A percentile compares a stretch with the other conserved stretches of the same genome.
These are phyloP conservation scores for Apophysomyces ossiformis DNA, from an alignment of 371 early-diverging fungal genomes.

Conservation along the genomic window DNA sequence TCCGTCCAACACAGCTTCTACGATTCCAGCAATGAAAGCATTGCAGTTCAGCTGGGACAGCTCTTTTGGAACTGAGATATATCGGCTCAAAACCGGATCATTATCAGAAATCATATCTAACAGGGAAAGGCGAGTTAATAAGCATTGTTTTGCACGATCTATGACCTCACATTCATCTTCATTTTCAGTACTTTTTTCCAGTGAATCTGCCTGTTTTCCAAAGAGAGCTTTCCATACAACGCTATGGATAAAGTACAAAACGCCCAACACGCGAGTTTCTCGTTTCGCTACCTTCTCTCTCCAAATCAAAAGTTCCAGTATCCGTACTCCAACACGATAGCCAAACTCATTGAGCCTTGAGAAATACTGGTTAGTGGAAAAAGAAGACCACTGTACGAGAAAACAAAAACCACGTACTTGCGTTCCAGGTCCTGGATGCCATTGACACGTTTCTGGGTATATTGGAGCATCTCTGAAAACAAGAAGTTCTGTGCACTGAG, in stretches of 20 bases:
- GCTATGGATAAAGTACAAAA: slow-evolving; percentile 90
- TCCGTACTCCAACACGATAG: slow-evolving; percentile 89
- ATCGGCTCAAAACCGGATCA: slow-evolving; percentile 86
- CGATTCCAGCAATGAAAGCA: slow-evolving; percentile 94
- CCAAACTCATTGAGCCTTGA: slow-evolving; percentile 88
- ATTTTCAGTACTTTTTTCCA: slow-evolving; percentile 92
- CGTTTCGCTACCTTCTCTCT: slow-evolving; percentile 87
- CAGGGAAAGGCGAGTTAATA: background rate
- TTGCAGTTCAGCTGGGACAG: slow-evolving; percentile 88
- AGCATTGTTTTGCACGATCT: background rate
- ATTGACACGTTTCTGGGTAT: slow-evolving; percentile 90
- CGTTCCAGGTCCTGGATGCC: slow-evolving; percentile 95
- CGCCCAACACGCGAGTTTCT: slow-evolving; percentile 84
- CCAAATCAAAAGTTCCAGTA: slow-evolving; percentile 85
- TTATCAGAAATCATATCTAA: slow-evolving; percentile 97
- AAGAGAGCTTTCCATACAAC: slow-evolving; percentile 93
- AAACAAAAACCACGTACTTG: slow-evolving; percentile 56
- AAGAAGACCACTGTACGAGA: background rate
- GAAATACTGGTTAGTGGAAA: background rate
- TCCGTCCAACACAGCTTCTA: slow-evolving; percentile 92
- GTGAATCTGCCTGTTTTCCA: slow-evolving; percentile 93
- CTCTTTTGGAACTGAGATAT: slow-evolving; percentile 93
- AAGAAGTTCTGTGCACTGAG: slow-evolving; percentile 88
- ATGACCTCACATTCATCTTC: slow-evolving; percentile 87
- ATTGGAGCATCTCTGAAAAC: slow-evolving; percentile 94